Conservation (phyloP, 768 basidiomycete genomes). For the Russula sp. region DNA sequence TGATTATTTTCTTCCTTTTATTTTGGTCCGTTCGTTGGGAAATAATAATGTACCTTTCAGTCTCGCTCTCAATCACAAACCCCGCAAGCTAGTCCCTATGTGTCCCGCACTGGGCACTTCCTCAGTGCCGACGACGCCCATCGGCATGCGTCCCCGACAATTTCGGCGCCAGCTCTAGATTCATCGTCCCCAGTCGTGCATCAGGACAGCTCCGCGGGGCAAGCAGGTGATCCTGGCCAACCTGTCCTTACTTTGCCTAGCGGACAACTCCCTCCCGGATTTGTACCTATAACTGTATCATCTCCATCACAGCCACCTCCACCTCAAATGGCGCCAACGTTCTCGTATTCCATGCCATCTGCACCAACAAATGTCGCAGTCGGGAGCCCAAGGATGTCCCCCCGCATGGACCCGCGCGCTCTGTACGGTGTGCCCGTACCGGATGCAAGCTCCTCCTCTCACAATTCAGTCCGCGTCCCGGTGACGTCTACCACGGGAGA, state of each 20-base stretch:
- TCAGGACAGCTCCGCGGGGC: not conserved
- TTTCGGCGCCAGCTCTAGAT: conserved; percentile 12
- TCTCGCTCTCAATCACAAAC: conserved; percentile 30
- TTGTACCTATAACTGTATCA: conserved; percentile 20
- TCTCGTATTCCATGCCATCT: not conserved
- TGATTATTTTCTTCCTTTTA: conserved; percentile 6
- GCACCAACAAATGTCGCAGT: conserved; percentile 7
- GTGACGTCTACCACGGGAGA: conserved; percentile 17
- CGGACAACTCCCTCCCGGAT: conserved; percentile 29
- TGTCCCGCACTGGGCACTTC: conserved; percentile 3
- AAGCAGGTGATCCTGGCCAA: conserved; percentile 6
- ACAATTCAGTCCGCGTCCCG: conserved; percentile 19
- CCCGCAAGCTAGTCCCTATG: conserved; percentile 25
- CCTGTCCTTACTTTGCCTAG: conserved; percentile 6
- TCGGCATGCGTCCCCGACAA: conserved; percentile 13
- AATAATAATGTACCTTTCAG: conserved; percentile 8
- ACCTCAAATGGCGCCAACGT: not conserved
- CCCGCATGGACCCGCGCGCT: conserved; percentile 1
- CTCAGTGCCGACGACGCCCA: conserved; percentile 28
- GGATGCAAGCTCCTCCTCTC: conserved; percentile 18
- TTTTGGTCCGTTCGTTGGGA: not conserved
- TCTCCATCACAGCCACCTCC: conserved; percentile 16
- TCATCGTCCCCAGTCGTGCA: conserved; percentile 1
- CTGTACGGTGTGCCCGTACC: conserved; percentile 23
- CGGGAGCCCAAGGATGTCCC: conserved; percentile 14